Base-by-base conservation (phyloP, 2,329 filamentous ascomycete species). In the Chaetomiaceae sp. region DNA sequence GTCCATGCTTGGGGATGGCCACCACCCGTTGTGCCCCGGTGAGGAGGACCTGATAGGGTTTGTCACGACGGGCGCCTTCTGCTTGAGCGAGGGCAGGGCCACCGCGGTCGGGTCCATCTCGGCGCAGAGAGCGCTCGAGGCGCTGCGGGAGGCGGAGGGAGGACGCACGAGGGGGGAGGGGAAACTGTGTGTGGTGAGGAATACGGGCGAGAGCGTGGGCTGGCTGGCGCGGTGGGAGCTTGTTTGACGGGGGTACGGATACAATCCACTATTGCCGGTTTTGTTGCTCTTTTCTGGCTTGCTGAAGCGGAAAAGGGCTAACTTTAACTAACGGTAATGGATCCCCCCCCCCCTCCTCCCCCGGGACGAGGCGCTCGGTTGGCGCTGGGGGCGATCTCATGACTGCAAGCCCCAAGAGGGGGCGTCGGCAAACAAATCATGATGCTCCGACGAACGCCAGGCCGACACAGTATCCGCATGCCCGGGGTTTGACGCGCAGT, bases 11-110 rank as follows among this genome's bases (percentile, higher is more conserved):
- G n/a, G n/a, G n/a, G 61, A 65, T 0, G 62, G 66, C 0, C 79
- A 87, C 55, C 80, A 87, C 55, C 83, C 84, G 1, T 60, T 81
- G 0, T 80, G 89, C n/a, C 91, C 91, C 0, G 72, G 74, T 9
- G 81, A 81, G 51, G 72, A 77, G 18, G 86, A 96, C 62, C 72
- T 97, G 11, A 78, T 97, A 41, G 93, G 93, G 0, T 98, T 95
- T 62, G 83, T 96, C 19, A 96, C 89, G 2, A 85, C 84, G 1
- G 93, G 91, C 0, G 84, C 86, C 41, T 95, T 84, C 62, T 89
- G 84, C 58, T 75, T 97, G 2, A 78, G 79, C 2, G 79, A 85
- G 53, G 93, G 91, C 0, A 78, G 75, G 54, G 86, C 84, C 1
- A 81, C 81, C 14, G 91, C 83, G 0, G 73, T 97, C 49, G 93